Base-by-base conservation (phyloP, 2,329 filamentous ascomycete species). In the Aspergillus texensis region DNA sequence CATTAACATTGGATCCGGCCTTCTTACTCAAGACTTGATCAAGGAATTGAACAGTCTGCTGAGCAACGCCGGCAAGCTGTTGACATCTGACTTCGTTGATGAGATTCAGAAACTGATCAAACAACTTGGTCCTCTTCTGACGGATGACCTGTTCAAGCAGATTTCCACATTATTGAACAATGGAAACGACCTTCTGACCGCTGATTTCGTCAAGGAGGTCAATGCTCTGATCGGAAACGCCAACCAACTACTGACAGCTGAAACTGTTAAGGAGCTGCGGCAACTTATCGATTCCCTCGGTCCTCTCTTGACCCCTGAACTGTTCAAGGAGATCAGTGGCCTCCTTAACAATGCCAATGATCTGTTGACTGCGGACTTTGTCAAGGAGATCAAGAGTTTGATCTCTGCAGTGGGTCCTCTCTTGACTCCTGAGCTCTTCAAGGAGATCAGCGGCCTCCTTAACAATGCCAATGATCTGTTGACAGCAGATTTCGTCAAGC, bases 191-290 rank as follows among this genome's bases (percentile, higher is more conserved):
- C 60, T 72, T 24, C 60, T 72, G 54, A 71, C 68, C 11, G 56
- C 69, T 19, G 60, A 65, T 4, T 66, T 68, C 62, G 70, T 75
- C 39, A 70, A 72, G 64, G 72, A 75, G 64, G 67, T 76, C 36
- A 74, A 75, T 52, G 64, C 65, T 26, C 63, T 77, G 6, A 69
- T 77, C 19, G 67, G 63, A n/a, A 74, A 75, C 41, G 73, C 70
- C 28, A 74, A 72, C 54, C 52, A 64, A 8, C 60, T 76, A 34
- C 65, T 76, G 60, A 71, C 68, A 24, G 45, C 67, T 39, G 65
- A 71, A 41, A 70, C 70, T 24, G 68, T 73, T 58, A 69, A 75
- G 60, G 68, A 71, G 26, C 71, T 74, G 6, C 66, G 70, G 58
- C 57, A 59, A 36, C 62, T 77, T 48, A 64, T 77, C 39, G 61